Evolutionary conservation across 2,329 filamentous ascomycete genomes (phyloP), one percentile per base, ranked within the genome.

Genomic region (Aspergillus alliaceus): DNA sequence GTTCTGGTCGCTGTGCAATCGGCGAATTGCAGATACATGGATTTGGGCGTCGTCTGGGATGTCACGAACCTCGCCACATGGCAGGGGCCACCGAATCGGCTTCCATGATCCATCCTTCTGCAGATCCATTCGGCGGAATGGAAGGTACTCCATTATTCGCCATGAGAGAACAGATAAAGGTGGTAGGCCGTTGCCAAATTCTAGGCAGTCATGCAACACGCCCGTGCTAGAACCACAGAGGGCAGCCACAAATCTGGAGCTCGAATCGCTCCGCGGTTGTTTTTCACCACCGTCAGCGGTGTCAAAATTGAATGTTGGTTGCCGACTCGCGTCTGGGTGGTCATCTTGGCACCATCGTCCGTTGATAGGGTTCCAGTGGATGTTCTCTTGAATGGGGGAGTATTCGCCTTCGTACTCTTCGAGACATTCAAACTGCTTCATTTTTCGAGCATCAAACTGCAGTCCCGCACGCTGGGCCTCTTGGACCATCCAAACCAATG

Each of bases 141-240:
- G 90, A 24, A 93, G 77, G 69, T 89, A 92, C 67, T 93, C 90
- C 90, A 93, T 90, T 22, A 90, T 70, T 34, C 86, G 89, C 90
- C 90, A 93, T 2, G 81, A 82, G 0, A 88, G 64, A 0, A 91
- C 88, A 0, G 86, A 83, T 4, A 77, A 54, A 24, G 62, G 59
- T 0, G 80, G 71, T 4, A 89, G 77, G 0, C 89, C 89, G 12
- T 84, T 82, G 12, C 81, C 79, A 64, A 85, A 90, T 49, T 82
- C 76, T 0, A 93, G 80, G 3, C 88, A 90, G 70, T 93, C 90
- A 68, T 93, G 90, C 40, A 91, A 83, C 25, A 75, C 69, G 11
- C 82, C 82, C 0, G 76, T 81, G 46, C 77, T 79, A 11, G 88
- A 86, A 24, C 75, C 75, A 58, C 85, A 77, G 54, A 91, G 81